phyloP scores from a whole-genome alignment of 345 rosid genomes.

The Triadica sebifera region DNA sequence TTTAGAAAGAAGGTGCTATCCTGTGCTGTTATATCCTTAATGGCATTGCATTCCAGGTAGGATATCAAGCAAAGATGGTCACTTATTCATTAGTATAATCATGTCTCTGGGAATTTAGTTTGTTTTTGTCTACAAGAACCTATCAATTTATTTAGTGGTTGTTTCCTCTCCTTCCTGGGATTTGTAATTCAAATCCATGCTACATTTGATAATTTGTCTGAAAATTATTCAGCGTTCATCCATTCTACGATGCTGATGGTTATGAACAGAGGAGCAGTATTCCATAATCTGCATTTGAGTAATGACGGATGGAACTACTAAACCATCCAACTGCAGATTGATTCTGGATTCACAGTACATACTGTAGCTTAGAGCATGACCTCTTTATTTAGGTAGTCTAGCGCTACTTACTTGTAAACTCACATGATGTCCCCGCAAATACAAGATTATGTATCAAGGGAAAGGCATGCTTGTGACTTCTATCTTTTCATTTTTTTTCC shows the following conservation, averaged over 20 bases:
- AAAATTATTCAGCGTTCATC: neutral
- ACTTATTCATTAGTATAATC: neutral
- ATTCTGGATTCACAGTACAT: too few species aligned
- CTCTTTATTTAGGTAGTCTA: too few species aligned
- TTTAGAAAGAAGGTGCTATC: neutral
- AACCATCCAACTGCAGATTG: too few species aligned
- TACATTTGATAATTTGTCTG: neutral
- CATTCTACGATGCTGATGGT: neutral
- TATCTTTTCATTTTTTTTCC: neutral
- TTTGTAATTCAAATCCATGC: neutral
- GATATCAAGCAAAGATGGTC: neutral
- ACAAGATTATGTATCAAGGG: constrained; percentile 20
- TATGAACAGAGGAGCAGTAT: neutral
- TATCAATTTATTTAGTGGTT: neutral
- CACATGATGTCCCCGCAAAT: constrained; percentile 16
- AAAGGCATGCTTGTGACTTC: constrained; percentile 18
- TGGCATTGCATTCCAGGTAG: neutral
- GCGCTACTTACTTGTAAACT: constrained; percentile 19
- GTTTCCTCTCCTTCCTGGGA: neutral
- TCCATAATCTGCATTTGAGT: too few species aligned
- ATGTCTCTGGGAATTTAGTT: neutral
- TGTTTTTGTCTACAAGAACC: neutral
- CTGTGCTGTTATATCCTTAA: neutral
- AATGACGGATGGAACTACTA: too few species aligned
- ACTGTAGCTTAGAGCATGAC: too few species aligned